Evolutionary conservation across 352 stramenopile species (phyloP).

Genomic region (Pythium myriotylum): DNA sequence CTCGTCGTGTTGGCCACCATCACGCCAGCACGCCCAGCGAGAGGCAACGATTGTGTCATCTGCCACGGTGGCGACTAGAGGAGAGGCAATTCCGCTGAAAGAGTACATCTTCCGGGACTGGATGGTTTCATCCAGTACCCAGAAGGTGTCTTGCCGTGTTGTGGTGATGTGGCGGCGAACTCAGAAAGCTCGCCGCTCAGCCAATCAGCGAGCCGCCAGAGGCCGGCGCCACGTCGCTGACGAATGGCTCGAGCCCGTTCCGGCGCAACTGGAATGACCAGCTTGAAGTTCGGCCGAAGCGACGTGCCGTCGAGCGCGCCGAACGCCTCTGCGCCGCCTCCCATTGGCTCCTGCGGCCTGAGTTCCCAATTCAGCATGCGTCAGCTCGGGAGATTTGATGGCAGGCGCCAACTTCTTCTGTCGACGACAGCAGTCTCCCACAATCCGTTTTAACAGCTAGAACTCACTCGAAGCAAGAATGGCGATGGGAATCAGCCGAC

Average conservation of each 20-base stretch:
- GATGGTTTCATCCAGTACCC: no score
- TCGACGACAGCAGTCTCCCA: constrained; percentile 1
- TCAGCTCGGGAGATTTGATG: constrained; percentile 9
- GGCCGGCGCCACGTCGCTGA: neutral
- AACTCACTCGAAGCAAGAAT: constrained; percentile 3
- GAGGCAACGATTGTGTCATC: no score
- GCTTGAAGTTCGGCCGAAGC: neutral
- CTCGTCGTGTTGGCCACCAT: no score
- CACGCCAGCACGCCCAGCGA: no score
- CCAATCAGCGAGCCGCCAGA: neutral
- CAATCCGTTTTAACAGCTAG: constrained; percentile 20
- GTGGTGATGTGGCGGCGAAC: neutral
- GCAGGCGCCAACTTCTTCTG: neutral
- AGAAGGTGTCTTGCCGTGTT: no score
- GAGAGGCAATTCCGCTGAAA: no score
- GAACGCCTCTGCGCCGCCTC: constrained; percentile 5
- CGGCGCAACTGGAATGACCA: neutral
- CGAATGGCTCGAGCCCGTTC: neutral
- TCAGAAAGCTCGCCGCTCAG: neutral
- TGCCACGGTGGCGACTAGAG: no score
- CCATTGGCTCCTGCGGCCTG: constrained; percentile 15
- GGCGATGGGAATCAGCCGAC: constrained; percentile 19
- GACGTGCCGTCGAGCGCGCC: neutral
- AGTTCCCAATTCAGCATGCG: constrained; percentile 11
- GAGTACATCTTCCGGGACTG: no score